Evolutionary conservation across 495 filamentous ascomycete species (phyloP), one percentile per base, ranked within the genome.

Genomic region (Ascobolus immersus): DNA sequence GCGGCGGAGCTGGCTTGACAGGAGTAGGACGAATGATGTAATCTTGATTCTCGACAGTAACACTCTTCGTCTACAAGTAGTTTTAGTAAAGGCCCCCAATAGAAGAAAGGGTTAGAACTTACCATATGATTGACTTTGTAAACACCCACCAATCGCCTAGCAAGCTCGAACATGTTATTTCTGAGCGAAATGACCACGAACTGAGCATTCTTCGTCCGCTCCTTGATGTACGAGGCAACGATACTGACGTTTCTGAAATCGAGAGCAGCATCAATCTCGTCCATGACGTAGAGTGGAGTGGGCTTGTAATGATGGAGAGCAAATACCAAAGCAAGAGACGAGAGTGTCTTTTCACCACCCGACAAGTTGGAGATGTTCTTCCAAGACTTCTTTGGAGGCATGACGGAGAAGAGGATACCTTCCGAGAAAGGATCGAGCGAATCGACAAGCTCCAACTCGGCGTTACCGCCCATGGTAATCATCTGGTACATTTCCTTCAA

Each of bases 401-500:
- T 96, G 34, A 96, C 86, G 32, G 69, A 77, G 54, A 96, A 96
- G 22, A 93, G 53, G 36, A 96, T 94, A 5, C 86, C 86, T 49
- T 96, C 86, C 4, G 77, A 79, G 60, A 96, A 96, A 3, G 86
- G 86, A 53, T 96, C 86, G 3, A 96, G 58, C 1, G 70, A 78
- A 53, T 96, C 86, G 14, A 96, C 86, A 18, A 96, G 69, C 51
- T 96, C 86, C 10, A 96, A 61, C 59, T 94, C 89, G 5, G 86
- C 86, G 45, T 96, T 96, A 26, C 86, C 86, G 39, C 86, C 86
- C 86, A 96, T 96, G 18, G 86, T 96, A 54, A 96, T 96, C 86
- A 96, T 93, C 54, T 94, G 86, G 57, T 96, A 96, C 86, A 96
- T 96, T 53, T 96, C 86, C 59, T 96, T 96, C 34, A 96, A 60